Conservation (phyloP, 371 early-diverging fungal species). For the Mucor saturninus region DNA sequence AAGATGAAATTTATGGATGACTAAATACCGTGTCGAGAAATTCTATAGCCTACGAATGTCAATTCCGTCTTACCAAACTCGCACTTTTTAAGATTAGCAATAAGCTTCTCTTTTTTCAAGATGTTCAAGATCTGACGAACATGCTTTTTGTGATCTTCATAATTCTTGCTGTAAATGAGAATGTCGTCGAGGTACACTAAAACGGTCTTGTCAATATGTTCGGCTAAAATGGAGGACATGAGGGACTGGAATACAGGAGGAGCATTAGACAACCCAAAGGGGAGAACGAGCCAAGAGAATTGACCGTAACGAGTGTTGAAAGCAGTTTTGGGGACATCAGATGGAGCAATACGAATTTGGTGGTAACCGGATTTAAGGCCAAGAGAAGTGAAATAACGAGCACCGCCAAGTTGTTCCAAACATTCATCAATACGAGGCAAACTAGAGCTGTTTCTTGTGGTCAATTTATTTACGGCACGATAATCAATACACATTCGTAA, state of each 20-base stretch:
- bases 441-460: conserved; percentile 51
- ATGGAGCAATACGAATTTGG: no score
- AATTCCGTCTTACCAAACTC: conserved; percentile 40
- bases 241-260: no score
- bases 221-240: conserved; percentile 41
- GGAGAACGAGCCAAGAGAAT: conserved; percentile 48
- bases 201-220: conserved; percentile 37
- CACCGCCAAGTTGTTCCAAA: conserved; percentile 25
- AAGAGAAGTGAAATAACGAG: conserved; percentile 27
- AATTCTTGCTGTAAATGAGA: no score
- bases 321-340: conserved; percentile 40
- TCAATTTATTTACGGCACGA: conserved; percentile 48
- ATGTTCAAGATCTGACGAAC: no score
- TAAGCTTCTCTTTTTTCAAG: no score
- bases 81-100: conserved; percentile 65
- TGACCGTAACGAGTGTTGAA: conserved; percentile 44
- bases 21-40: conserved; percentile 34
- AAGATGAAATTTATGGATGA: no score
- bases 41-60: conserved; percentile 48
- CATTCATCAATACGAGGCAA: no score
- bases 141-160: no score
- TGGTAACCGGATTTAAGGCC: conserved; percentile 38
- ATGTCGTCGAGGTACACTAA: conserved; percentile 66
- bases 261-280: conserved; percentile 53
- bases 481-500: conserved; percentile 47